Evolutionary conservation across 257 asterid species (phyloP).

Genomic region (Eustoma russellianum): DNA sequence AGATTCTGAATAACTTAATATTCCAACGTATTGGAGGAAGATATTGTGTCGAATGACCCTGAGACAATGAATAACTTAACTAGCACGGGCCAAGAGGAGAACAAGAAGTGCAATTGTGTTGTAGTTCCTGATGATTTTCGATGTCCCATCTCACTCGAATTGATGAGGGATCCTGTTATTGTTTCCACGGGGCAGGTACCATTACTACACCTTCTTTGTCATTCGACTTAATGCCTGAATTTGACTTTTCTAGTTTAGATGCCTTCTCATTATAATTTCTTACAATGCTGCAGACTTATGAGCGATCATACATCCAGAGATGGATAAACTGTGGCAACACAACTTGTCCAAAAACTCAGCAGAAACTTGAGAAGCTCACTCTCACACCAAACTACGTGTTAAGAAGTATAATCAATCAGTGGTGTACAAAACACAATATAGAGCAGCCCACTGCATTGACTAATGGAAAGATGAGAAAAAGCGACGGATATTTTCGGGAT

Average conservation of each 20-base stretch:
- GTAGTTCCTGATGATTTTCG: slow-evolving; percentile 69
- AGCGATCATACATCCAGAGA: slow-evolving; percentile 82
- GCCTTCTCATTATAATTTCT: slow-evolving; percentile 8
- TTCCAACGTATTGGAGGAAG: slow-evolving; percentile 33
- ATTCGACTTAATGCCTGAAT: not conserved
- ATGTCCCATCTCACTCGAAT: slow-evolving; percentile 92
- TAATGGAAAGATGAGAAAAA: slow-evolving; percentile 58
- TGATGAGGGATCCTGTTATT: slow-evolving; percentile 95
- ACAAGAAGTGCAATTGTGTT: slow-evolving; percentile 49
- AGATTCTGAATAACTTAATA: slow-evolving; percentile 48
- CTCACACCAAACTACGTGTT: slow-evolving; percentile 78
- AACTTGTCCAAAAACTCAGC: slow-evolving; percentile 96
- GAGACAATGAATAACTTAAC: slow-evolving; percentile 22
- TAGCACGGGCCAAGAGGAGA: slow-evolving; percentile 40
- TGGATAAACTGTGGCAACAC: slow-evolving; percentile 93
- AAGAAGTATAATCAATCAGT: slow-evolving; percentile 66
- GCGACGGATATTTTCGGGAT: slow-evolving; percentile 76
- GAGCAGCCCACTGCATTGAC: slow-evolving; percentile 48
- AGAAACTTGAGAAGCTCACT: slow-evolving; percentile 64
- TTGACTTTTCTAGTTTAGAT: not conserved
- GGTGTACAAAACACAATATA: slow-evolving; percentile 60
- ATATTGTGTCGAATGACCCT: slow-evolving; percentile 50
- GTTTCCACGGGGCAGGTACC: slow-evolving; percentile 71
- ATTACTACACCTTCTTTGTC: not conserved
- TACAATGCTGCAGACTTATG: slow-evolving; percentile 64